These are phyloP conservation scores for Jaminaea rosea DNA, from an alignment of 1,284 basidiomycete genomes.

Conservation along the genomic window DNA sequence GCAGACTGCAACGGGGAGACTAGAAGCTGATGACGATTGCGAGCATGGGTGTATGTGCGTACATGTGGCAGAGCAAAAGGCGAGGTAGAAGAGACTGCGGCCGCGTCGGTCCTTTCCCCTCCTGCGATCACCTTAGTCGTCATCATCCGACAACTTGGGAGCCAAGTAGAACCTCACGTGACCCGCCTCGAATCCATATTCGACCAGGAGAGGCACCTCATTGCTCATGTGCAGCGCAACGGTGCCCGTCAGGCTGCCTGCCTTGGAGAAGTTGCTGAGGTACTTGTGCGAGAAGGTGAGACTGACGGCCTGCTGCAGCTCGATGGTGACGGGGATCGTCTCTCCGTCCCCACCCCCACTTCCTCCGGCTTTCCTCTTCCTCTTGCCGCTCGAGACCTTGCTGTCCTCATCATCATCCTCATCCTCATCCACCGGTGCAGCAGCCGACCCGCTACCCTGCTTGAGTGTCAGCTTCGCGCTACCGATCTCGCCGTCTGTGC, in stretches of 20 bases:
- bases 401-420: slow-evolving; percentile 42
- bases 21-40: too few species aligned
- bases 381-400: slow-evolving; percentile 34
- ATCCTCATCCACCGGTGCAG: slow-evolving; percentile 32
- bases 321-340: slow-evolving; percentile 48
- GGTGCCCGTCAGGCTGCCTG: slow-evolving; percentile 62
- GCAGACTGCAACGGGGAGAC: too few species aligned
- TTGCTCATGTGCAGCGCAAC: slow-evolving; percentile 52
- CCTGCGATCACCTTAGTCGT: too few species aligned
- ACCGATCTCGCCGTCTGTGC: slow-evolving; percentile 85
- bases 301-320: slow-evolving; percentile 63
- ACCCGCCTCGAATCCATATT: slow-evolving; percentile 74
- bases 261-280: slow-evolving; percentile 93
- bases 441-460: slow-evolving; percentile 54
- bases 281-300: slow-evolving; percentile 97
- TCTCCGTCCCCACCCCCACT: slow-evolving; percentile 34
- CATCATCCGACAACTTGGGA: slow-evolving; percentile 43
- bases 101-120: too few species aligned
- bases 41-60: too few species aligned
- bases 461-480: slow-evolving; percentile 81
- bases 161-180: slow-evolving; percentile 47
- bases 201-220: slow-evolving; percentile 45
- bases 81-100: too few species aligned
- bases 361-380: slow-evolving; percentile 16
- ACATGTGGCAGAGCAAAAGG: too few species aligned